Conservation (phyloP, 1,284 basidiomycete species). For the Ceratobasidium sp. region DNA sequence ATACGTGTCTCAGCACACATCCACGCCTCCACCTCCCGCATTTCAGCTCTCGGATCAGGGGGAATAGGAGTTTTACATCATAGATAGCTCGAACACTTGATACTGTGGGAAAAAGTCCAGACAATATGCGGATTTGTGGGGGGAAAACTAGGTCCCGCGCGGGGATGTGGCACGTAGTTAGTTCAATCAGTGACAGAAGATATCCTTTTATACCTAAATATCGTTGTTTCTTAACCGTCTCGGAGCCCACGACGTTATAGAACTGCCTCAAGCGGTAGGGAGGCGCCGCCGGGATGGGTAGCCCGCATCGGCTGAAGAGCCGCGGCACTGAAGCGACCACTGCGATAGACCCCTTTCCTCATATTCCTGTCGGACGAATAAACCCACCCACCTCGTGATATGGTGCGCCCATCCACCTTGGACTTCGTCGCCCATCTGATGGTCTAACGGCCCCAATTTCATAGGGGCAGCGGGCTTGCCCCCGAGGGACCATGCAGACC, state of each 20-base stretch:
- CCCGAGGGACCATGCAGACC: no score
- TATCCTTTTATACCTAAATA: constrained; percentile 7
- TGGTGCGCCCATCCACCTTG: constrained; percentile 8
- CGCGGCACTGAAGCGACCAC: constrained; percentile 26
- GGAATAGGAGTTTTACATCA: constrained; percentile 20
- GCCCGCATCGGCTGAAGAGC: not conserved
- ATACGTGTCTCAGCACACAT: constrained; percentile 27
- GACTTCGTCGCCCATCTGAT: constrained; percentile 10
- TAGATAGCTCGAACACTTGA: constrained; percentile 33
- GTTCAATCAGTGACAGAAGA: not conserved
- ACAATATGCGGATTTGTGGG: not conserved
- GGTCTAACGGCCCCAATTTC: not conserved
- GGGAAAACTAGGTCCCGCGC: constrained; percentile 23
- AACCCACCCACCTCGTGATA: constrained; percentile 5
- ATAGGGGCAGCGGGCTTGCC: no score
- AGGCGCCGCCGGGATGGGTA: constrained; percentile 6
- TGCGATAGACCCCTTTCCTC: constrained; percentile 2
- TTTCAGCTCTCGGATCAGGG: constrained; percentile 27
- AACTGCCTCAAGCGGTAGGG: constrained; percentile 13
- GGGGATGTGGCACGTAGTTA: constrained; percentile 27
- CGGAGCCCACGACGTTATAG: constrained; percentile 26
- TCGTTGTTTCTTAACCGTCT: no score
- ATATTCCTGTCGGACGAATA: no score
- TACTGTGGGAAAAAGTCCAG: constrained; percentile 20
- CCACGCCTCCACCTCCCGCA: constrained; percentile 1